phyloP scores from a whole-genome alignment of 1,284 basidiomycete genomes.

The Apiotrichum porosum region DNA sequence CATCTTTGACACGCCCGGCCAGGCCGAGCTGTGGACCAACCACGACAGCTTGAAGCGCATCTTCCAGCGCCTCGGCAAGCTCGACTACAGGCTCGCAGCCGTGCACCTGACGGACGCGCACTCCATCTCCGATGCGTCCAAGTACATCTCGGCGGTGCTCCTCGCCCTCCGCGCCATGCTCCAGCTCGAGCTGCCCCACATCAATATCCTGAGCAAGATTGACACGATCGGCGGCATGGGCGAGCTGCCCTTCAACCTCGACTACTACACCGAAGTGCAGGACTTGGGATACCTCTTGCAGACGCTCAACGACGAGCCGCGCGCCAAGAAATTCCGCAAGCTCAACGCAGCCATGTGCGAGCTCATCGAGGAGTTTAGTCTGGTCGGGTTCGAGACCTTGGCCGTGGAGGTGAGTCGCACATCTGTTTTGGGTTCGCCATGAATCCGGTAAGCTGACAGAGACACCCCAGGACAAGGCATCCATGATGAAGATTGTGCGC shows the following conservation, averaged over 20 bases:
- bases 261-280: constrained; percentile 97
- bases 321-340: constrained; percentile 63
- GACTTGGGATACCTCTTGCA: constrained; percentile 86
- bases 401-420: constrained; percentile 73
- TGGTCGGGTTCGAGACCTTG: constrained; percentile 94
- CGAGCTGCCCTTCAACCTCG: constrained; percentile 90
- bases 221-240: constrained; percentile 84
- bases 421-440: too few species aligned
- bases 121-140: constrained; percentile 91
- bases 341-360: constrained; percentile 88
- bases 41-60: constrained; percentile 82
- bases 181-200: constrained; percentile 88
- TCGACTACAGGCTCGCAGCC: constrained; percentile 81
- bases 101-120: constrained; percentile 95
- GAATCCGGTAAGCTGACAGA: not conserved
- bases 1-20: constrained; percentile 93
- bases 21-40: constrained; percentile 96
- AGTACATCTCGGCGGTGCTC: constrained; percentile 89
- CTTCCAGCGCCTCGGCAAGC: constrained; percentile 65
- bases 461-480: constrained; percentile 84
- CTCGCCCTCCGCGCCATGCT: constrained; percentile 93
- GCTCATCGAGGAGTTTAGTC: constrained; percentile 86
- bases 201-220: constrained; percentile 95
- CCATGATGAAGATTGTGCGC: constrained; percentile 79
- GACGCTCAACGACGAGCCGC: constrained; percentile 57